Evolutionary conservation across 1,284 basidiomycete species (phyloP).

Genomic region (Cryptococcus jaspeensis): DNA sequence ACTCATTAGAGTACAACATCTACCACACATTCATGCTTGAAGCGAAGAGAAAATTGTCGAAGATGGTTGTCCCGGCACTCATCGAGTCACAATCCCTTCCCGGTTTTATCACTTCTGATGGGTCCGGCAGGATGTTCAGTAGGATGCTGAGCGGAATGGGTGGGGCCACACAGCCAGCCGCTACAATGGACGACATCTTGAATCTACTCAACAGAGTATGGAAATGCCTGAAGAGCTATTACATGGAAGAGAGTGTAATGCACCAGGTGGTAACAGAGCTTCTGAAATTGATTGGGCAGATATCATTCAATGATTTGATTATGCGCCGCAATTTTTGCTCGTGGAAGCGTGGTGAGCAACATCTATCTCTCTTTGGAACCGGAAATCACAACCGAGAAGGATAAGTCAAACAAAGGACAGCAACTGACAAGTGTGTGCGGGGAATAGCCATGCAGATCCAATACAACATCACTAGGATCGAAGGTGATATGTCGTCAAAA

Average conservation of each 20-base stretch:
- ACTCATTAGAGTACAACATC: conserved; percentile 98
- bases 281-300: conserved; percentile 93
- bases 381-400: background rate
- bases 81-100: conserved; percentile 97
- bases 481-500: conserved; percentile 50
- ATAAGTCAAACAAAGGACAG: background rate
- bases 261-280: conserved; percentile 97
- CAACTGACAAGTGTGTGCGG: background rate
- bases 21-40: conserved; percentile 99
- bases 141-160: conserved; percentile 68
- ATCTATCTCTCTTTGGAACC: background rate
- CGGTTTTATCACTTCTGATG: conserved; percentile 95
- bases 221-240: conserved; percentile 98
- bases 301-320: conserved; percentile 96
- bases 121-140: conserved; percentile 84
- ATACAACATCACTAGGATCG: conserved; percentile 97
- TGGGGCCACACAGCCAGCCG: conserved; percentile 80
- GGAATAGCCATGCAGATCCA: conserved; percentile 95
- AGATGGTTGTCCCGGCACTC: conserved; percentile 98
- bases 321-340: conserved; percentile 99
- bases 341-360: conserved; percentile 88
- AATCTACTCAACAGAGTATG: conserved; percentile 97
- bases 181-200: conserved; percentile 97
- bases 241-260: conserved; percentile 96
- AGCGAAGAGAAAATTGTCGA: conserved; percentile 91